Evolutionary conservation across 768 basidiomycete species (phyloP).

Genomic region (Leccinum incarnatum): DNA sequence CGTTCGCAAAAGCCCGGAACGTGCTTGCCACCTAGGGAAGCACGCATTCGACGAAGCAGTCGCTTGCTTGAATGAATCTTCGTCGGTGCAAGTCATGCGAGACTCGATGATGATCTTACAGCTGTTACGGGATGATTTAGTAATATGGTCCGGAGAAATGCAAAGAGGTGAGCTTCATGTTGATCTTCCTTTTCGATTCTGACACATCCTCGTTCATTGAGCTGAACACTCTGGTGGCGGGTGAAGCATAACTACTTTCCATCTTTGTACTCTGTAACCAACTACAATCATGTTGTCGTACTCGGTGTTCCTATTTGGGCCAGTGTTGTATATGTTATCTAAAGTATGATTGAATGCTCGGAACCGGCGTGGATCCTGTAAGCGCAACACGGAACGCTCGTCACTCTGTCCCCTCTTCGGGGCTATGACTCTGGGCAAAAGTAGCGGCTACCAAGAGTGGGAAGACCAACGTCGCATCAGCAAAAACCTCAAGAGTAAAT

Average conservation of each 20-base stretch:
- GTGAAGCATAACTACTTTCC: slow-evolving; percentile 7
- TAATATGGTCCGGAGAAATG: slow-evolving; percentile 84
- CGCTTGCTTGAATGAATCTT: slow-evolving; percentile 48
- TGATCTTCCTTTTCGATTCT: slow-evolving; percentile 8
- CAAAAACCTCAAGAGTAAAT: slow-evolving; percentile 56
- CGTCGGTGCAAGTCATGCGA: slow-evolving; percentile 45
- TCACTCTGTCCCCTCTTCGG: not conserved
- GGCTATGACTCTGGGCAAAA: slow-evolving; percentile 55
- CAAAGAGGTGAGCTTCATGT: slow-evolving; percentile 34
- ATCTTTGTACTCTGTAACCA: slow-evolving; percentile 1
- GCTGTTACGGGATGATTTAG: slow-evolving; percentile 78
- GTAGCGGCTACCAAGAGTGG: slow-evolving; percentile 94
- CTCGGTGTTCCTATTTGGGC: not conserved
- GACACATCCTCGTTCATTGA: slow-evolving; percentile 16
- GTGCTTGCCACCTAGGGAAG: slow-evolving; percentile 86
- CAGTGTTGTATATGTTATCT: slow-evolving; percentile 12
- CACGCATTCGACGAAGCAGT: slow-evolving; percentile 92
- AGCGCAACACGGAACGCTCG: not conserved
- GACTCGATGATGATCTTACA: slow-evolving; percentile 86
- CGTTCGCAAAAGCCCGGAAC: slow-evolving; percentile 79
- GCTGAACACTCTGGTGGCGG: slow-evolving; percentile 21
- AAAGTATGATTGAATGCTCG: slow-evolving; percentile 3
- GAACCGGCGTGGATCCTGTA: not conserved
- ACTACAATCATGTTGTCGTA: not conserved
- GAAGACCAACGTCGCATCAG: slow-evolving; percentile 97